Evolutionary conservation across 352 stramenopile genomes (phyloP), one percentile per base, ranked within the genome.

Genomic region (Globisporangium alternatum): DNA sequence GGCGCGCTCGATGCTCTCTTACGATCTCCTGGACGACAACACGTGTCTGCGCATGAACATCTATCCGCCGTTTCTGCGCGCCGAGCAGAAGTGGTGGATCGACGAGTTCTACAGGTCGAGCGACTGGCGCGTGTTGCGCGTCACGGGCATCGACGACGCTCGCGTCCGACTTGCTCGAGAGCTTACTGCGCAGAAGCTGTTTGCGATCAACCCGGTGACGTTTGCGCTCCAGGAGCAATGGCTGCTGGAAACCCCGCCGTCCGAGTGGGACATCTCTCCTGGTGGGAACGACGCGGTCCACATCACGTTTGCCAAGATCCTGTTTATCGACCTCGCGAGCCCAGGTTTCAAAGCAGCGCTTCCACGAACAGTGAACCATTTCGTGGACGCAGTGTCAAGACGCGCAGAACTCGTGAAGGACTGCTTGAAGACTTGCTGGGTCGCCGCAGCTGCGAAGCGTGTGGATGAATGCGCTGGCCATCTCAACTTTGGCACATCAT

Each of bases 161-260:
- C 71, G 76, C 39, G 67, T 88, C 37, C 75, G 80, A 9, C 28
- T 77, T 8, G 68, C 80, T 19, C 73, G 76, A 28, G 67, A 75
- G 25, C 62, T 72, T 43, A 70, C 88, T 0, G 77, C 82, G 28
- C 76, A 89, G 56, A 74, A 63, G 25, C 70, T 91, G 51, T 95
- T 81, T 64, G 77, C 79, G 35, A 83, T 86, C 28, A 91, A 97
- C 48, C 79, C 82, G 0, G 83, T 97, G 21, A 89, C 94, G 21
- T 86, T 88, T 52, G 87, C 93, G 13, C 74, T 98, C 0, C 88
- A 98, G 45, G 78, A 95, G 49, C 84, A 97, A 28, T 97, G 91
- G 91, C 62, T 93, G 22, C 66, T 82, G 56, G 87, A 96, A 54
- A 75, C 77, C 1, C 83, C 83, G 8, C 83, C 84, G 13, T 48